These are phyloP conservation scores for Verbena officinalis DNA, from an alignment of 257 asterid genomes.

Conservation along the genomic window DNA sequence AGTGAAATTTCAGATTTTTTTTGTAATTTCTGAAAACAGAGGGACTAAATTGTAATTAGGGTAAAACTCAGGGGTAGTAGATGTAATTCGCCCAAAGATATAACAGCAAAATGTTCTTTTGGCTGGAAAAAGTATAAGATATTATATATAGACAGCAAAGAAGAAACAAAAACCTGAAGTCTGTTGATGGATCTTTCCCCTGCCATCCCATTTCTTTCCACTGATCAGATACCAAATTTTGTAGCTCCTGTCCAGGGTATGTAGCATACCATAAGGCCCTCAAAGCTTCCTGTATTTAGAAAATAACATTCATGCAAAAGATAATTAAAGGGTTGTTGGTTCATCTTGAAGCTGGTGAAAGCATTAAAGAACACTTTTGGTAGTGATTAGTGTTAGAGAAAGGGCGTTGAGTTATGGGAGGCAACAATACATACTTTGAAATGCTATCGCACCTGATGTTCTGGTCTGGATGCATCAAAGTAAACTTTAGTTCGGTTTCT, in stretches of 20 bases:
- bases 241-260: constrained; percentile 70
- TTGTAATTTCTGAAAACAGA: no score
- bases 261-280: constrained; percentile 84
- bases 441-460: constrained; percentile 66
- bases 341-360: not conserved
- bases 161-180: constrained; percentile 60
- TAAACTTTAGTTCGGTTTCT: constrained; percentile 65
- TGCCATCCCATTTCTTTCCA: constrained; percentile 99
- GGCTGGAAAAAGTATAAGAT: constrained; percentile 7
- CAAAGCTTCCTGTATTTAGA: constrained; percentile 58
- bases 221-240: constrained; percentile 76
- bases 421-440: not conserved
- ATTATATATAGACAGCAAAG: not conserved
- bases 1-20: no score
- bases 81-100: no score
- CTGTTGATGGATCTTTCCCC: constrained; percentile 94
- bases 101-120: no score
- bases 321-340: not conserved
- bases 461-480: constrained; percentile 71
- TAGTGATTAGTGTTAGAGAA: no score
- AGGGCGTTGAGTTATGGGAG: not conserved
- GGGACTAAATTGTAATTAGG: no score
- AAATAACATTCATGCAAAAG: not conserved
- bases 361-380: not conserved
- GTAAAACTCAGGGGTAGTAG: no score